Percentiles rank a stretch among this genome's conserved stretches.
These are phyloP conservation scores for Boechera retrofracta DNA, from an alignment of 345 rosid genomes.

Conservation along the genomic window DNA sequence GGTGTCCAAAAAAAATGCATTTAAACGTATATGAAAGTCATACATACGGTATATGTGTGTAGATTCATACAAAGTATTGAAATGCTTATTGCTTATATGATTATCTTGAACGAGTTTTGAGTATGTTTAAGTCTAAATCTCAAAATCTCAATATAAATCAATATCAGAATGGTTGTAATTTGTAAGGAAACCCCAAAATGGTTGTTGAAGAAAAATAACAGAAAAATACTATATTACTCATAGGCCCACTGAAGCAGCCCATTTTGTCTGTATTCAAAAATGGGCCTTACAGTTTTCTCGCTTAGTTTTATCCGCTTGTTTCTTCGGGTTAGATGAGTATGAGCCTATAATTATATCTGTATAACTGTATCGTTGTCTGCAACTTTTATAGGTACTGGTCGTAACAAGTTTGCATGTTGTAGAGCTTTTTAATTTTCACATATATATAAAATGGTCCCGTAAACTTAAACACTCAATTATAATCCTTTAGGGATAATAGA, in stretches of 20 bases:
- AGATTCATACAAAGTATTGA: background rate
- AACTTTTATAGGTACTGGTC: background rate
- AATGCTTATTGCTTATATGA: background rate
- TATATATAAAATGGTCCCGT: background rate
- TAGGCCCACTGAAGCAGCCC: background rate
- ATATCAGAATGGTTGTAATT: background rate
- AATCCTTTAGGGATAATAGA: background rate
- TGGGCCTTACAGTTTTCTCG: slow-evolving; percentile 15
- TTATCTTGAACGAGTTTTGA: background rate
- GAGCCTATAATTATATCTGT: background rate
- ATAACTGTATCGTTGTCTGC: background rate
- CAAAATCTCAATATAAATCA: background rate
- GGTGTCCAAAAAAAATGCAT: no score
- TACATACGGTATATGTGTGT: background rate
- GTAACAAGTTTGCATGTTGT: background rate
- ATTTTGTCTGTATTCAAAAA: background rate
- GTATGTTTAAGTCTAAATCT: background rate
- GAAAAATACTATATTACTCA: background rate
- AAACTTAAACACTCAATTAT: background rate
- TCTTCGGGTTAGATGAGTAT: background rate
- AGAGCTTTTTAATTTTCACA: background rate
- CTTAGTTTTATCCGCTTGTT: background rate
- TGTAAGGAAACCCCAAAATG: background rate
- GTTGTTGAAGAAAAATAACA: background rate
- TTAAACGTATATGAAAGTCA: background rate